A percentile compares a stretch with the other conserved stretches of the same genome.
Conservation (phyloP, 805 yeast species). For the Priceomyces carsonii region DNA sequence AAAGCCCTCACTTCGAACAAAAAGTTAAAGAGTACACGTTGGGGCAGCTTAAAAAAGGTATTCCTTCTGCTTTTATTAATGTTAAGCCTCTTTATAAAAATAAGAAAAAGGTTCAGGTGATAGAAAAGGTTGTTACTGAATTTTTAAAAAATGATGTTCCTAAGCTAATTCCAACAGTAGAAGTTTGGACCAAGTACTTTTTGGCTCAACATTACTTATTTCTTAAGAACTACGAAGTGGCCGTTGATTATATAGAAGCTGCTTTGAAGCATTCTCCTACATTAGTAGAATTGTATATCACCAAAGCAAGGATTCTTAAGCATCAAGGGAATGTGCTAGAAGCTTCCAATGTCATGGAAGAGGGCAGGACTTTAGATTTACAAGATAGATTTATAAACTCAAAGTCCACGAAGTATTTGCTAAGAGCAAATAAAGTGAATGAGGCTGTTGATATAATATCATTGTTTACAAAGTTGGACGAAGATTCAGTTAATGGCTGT, state of each 20-base stretch:
- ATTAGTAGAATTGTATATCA: slow-evolving; percentile 74
- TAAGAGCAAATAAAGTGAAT: slow-evolving; percentile 73
- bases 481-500: slow-evolving; percentile 77
- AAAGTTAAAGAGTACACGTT: slow-evolving; percentile 57
- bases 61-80: slow-evolving; percentile 86
- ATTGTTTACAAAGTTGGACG: slow-evolving; percentile 78
- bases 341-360: slow-evolving; percentile 68
- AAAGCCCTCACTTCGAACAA: slow-evolving; percentile 44
- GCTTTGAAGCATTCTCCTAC: slow-evolving; percentile 80
- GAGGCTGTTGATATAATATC: slow-evolving; percentile 74
- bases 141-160: slow-evolving; percentile 38
- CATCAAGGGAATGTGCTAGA: slow-evolving; percentile 59
- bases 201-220: slow-evolving; percentile 75
- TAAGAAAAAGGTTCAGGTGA: slow-evolving; percentile 34
- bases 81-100: slow-evolving; percentile 76
- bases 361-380: slow-evolving; percentile 73
- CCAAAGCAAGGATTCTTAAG: slow-evolving; percentile 79
- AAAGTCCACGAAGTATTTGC: slow-evolving; percentile 77
- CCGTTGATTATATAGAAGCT: slow-evolving; percentile 56
- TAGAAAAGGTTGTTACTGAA: slow-evolving; percentile 55
- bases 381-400: slow-evolving; percentile 93
- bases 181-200: slow-evolving; percentile 73
- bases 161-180: slow-evolving; percentile 44
- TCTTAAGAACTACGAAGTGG: slow-evolving; percentile 51
- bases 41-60: slow-evolving; percentile 70